Evolutionary conservation across 306 rosid species (phyloP), one percentile per base, ranked within the genome.

Genomic region (Trichosanthes cucumerina): DNA sequence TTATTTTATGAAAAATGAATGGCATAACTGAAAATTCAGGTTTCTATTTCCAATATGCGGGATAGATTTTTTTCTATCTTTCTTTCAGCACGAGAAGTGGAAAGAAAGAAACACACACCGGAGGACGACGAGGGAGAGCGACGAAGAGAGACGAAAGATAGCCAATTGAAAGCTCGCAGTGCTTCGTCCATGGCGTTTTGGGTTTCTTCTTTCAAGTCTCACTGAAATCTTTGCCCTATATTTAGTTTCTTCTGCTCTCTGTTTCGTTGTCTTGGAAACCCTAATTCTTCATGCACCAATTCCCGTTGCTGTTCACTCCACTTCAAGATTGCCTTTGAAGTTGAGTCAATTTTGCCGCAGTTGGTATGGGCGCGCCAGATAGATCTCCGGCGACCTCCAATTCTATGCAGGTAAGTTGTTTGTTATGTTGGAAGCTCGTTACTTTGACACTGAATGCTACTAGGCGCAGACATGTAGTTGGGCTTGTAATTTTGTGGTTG

Each of bases 351-450:
- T 36, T 82, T 21, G 21, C 44, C 79, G 83, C 81, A 83, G 81
- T 80, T 79, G 81, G 24, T 59, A 94, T 92, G 98, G 96, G 96
- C 69, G 97, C 96, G 69, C 95, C 93, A 43, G 98, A 94, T 82
- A 94, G 90, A 84, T 82, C 98, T 18, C 95, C 81, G 81, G 77
- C 80, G 60, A 92, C 84, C 86, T 41, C 92, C 69, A 92, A 85
- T 88, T 92, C 98, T 88, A 89, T 94, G 97, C 97, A 94, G 97
- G 98, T 81, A 72, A 88, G 88, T 39, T 76, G 50, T 16, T 80
- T 77, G 34, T n/a, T 77, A 14, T 39, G 34, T 80, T 86, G 46
- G 69, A 85, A 62, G 72, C 85, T 78, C 72, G 57, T 14, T n/a
- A 71, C 73, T 74, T 82, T 83, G 86, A 79, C 85, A 80, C 88